phyloP scores from a whole-genome alignment of 2,329 filamentous ascomycete genomes.

The Epichloe amarillans region DNA sequence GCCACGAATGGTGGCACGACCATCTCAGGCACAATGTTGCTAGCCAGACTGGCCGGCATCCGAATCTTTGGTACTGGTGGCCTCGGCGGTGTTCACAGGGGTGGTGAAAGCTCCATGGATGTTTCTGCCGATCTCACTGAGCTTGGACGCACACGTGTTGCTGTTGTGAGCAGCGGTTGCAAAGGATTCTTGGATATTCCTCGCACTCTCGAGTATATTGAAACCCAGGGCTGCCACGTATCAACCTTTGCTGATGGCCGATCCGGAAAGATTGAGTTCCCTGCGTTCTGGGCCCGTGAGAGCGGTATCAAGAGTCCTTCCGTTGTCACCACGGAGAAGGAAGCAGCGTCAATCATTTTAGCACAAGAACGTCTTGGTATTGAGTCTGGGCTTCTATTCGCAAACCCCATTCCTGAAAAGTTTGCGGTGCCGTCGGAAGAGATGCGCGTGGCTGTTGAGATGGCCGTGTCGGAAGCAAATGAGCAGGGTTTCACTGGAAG shows the following conservation, averaged over 20 bases:
- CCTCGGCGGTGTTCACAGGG: conserved; percentile 85
- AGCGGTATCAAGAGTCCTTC: conserved; percentile 71
- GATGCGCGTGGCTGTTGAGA: conserved; percentile 56
- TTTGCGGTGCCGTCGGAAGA: conserved; percentile 55
- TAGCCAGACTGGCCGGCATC: conserved; percentile 78
- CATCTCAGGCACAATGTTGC: conserved; percentile 81
- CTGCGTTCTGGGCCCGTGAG: conserved; percentile 83
- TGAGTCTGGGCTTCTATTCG: conserved; percentile 70
- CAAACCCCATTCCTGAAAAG: conserved; percentile 70
- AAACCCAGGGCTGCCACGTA: conserved; percentile 65
- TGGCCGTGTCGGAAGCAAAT: conserved; percentile 51
- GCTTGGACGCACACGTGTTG: conserved; percentile 75
- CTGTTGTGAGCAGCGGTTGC: conserved; percentile 80
- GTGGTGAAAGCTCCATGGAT: conserved; percentile 76
- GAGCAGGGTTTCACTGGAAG: conserved; percentile 56
- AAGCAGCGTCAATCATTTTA: conserved; percentile 81
- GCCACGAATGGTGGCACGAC: conserved; percentile 81
- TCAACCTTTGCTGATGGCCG: conserved; percentile 82
- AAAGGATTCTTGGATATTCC: conserved; percentile 94
- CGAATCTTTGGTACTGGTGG: conserved; percentile 90
- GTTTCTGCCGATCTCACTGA: conserved; percentile 92
- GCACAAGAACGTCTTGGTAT: conserved; percentile 62
- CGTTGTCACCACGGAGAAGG: conserved; percentile 57
- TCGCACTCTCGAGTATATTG: conserved; percentile 67
- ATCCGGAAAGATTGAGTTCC: conserved; percentile 62